phyloP scores from a whole-genome alignment of 2,329 filamentous ascomycete species.

The Parastagonospora avenae region DNA sequence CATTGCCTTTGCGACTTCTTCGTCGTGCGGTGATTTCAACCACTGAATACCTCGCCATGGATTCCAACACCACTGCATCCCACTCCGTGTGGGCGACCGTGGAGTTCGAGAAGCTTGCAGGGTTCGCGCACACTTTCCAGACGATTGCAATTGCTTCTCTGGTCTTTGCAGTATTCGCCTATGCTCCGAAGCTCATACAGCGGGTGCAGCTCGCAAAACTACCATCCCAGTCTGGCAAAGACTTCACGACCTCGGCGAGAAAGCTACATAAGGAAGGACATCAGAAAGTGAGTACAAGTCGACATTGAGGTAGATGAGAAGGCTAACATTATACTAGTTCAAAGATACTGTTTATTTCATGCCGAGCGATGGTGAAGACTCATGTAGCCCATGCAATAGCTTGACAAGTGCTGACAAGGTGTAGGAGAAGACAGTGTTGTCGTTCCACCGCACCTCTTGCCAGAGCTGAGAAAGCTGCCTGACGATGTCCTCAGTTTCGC shows the following conservation, averaged over 20 bases:
- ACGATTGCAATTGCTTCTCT: slow-evolving; percentile 28
- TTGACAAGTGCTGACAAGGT: slow-evolving; percentile 11
- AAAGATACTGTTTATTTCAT: slow-evolving; percentile 20
- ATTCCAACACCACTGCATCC: background rate
- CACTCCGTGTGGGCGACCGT: slow-evolving; percentile 9
- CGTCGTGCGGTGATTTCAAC: too few species aligned
- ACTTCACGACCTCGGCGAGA: slow-evolving; percentile 27
- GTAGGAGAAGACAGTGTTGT: slow-evolving; percentile 32
- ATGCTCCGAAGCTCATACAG: slow-evolving; percentile 27
- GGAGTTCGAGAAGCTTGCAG: slow-evolving; percentile 22
- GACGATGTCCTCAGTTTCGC: slow-evolving; percentile 42
- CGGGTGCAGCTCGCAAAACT: slow-evolving; percentile 30
- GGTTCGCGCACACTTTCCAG: slow-evolving; percentile 27
- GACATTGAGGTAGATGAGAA: background rate
- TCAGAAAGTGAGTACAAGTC: slow-evolving; percentile 19
- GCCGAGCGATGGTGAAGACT: background rate
- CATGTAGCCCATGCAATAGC: background rate
- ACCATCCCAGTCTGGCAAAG: slow-evolving; percentile 29
- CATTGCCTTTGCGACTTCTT: too few species aligned
- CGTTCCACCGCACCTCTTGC: slow-evolving; percentile 33
- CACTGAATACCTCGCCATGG: background rate
- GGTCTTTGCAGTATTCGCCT: slow-evolving; percentile 27
- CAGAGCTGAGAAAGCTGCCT: slow-evolving; percentile 39
- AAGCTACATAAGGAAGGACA: slow-evolving; percentile 37
- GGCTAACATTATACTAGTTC: slow-evolving; percentile 28